A percentile compares a stretch with the other conserved stretches of the same genome.
Conservation (phyloP, 441 rosid genomes). For the Viola pubescens region DNA sequence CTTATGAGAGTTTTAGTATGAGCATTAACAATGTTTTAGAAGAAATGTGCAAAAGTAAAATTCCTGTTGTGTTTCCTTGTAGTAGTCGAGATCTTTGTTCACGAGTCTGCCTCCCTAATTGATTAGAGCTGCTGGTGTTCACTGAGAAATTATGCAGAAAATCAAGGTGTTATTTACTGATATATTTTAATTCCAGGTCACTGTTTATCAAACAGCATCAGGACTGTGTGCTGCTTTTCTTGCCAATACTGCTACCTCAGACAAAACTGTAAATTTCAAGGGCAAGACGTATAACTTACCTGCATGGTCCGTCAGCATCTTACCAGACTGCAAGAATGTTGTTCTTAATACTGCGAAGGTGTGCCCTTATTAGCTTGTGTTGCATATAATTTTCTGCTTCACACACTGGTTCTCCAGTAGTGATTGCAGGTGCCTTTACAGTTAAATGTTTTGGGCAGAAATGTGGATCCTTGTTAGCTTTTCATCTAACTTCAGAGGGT, state of each 20-base stretch:
- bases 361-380: conserved; percentile 14
- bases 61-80: neutral
- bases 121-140: too few relatives aligned
- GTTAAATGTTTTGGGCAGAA: neutral
- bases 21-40: too few relatives aligned
- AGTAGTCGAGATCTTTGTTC: neutral
- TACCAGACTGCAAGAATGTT: conserved; percentile 81
- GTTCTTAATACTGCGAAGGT: conserved; percentile 91
- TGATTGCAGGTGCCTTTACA: neutral
- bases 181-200: conserved; percentile 33
- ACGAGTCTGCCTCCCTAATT: neutral
- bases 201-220: conserved; percentile 43
- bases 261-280: conserved; percentile 36
- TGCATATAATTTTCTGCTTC: neutral
- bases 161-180: neutral
- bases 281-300: conserved; percentile 44
- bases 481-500: too few relatives aligned
- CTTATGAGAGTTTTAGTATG: too few relatives aligned
- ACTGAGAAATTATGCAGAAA: neutral
- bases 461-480: neutral
- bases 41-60: neutral
- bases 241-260: conserved; percentile 46
- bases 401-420: neutral
- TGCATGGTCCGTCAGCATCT: conserved; percentile 64
- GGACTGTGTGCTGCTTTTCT: conserved; percentile 60